Evolutionary conservation across 768 basidiomycete species (phyloP).

Genomic region (Suillus ampliporus): DNA sequence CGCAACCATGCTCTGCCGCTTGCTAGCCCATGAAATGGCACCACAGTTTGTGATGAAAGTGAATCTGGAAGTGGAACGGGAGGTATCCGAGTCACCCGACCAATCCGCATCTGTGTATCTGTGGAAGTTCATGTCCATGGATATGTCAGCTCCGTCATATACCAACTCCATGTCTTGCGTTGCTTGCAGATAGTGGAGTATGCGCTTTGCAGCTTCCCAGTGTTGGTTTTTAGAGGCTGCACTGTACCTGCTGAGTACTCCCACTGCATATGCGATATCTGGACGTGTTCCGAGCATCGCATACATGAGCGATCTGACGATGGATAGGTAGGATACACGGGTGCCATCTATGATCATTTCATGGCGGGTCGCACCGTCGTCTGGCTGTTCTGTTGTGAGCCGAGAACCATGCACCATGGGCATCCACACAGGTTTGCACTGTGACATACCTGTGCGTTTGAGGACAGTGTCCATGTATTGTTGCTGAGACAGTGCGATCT

Average conservation of each 20-base stretch:
- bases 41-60: constrained; percentile 31
- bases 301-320: constrained; percentile 34
- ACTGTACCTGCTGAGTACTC: constrained; percentile 26
- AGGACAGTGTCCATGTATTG: constrained; percentile 19
- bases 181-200: constrained; percentile 20
- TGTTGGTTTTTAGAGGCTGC: constrained; percentile 7
- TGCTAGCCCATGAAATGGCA: constrained; percentile 39
- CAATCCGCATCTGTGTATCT: constrained; percentile 24
- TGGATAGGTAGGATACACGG: background rate
- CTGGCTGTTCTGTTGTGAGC: constrained; percentile 6
- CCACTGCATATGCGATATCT: constrained; percentile 38
- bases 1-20: constrained; percentile 36
- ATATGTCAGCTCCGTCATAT: constrained; percentile 3
- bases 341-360: background rate
- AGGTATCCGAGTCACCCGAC: constrained; percentile 19
- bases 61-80: constrained; percentile 26
- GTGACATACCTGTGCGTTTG: constrained; percentile 19
- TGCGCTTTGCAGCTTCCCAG: constrained; percentile 20
- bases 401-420: constrained; percentile 16
- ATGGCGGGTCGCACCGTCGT: background rate
- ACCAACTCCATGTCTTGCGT: constrained; percentile 13
- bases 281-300: constrained; percentile 32
- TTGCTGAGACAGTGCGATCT: constrained; percentile 34
- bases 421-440: constrained; percentile 8
- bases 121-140: constrained; percentile 14